These are phyloP conservation scores for Inonotus hispidus DNA, from an alignment of 1,284 basidiomycete genomes.

Conservation along the genomic window DNA sequence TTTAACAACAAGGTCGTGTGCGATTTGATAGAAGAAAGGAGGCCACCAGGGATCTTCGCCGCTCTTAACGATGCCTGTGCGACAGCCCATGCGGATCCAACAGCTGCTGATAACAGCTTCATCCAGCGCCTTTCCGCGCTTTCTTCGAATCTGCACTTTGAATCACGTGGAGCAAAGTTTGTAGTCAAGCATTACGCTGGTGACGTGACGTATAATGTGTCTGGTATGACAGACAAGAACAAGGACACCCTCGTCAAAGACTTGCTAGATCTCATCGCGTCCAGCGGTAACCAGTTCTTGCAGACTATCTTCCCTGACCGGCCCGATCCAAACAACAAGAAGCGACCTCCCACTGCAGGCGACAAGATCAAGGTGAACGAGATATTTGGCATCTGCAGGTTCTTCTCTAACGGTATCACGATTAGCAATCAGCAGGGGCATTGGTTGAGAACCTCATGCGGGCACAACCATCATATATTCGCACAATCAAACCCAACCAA, in stretches of 20 bases:
- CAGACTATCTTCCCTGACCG: constrained; percentile 91
- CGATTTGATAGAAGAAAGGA: constrained; percentile 94
- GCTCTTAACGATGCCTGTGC: constrained; percentile 98
- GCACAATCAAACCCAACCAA: constrained; percentile 99
- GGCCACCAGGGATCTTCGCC: constrained; percentile 96
- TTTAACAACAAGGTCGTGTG: constrained; percentile 98
- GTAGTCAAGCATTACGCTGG: constrained; percentile 94
- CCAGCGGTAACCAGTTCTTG: constrained; percentile 79
- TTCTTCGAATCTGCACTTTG: constrained; percentile 85
- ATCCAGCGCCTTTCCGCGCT: constrained; percentile 84
- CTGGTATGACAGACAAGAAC: constrained; percentile 99
- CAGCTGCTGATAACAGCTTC: constrained; percentile 97
- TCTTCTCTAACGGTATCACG: constrained; percentile 8
- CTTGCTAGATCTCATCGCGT: constrained; percentile 83
- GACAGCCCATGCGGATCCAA: constrained; percentile 95
- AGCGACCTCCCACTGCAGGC: constrained; percentile 94
- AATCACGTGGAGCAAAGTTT: constrained; percentile 87
- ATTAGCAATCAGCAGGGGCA: constrained; percentile 80
- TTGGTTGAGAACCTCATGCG: constrained; percentile 96
- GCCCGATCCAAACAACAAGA: constrained; percentile 95
- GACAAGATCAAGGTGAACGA: constrained; percentile 87
- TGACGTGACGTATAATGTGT: constrained; percentile 96
- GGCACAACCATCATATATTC: constrained; percentile 96
- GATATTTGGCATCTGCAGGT: constrained; percentile 6
- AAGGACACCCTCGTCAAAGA: constrained; percentile 97